Evolutionary conservation across 1,284 basidiomycete genomes (phyloP), one percentile per base, ranked within the genome.

Genomic region (Irpex sp.): DNA sequence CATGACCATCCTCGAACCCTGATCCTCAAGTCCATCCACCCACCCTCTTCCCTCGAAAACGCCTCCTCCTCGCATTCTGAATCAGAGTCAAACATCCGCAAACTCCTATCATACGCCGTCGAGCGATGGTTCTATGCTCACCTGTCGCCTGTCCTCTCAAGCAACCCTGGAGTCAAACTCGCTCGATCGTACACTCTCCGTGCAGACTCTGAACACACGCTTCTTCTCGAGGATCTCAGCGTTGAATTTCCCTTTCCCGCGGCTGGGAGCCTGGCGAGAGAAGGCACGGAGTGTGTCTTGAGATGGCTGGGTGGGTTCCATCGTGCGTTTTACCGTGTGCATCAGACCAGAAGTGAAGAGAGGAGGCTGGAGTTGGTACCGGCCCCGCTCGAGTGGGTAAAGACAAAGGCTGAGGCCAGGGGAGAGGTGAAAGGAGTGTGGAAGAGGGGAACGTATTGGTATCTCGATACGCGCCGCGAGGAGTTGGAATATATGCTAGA

Each of bases 21-120:
- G 0, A 66, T 69, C 47, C 63, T 69, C 11, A 67, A 69, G 52
- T 64, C 68, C 54, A 66, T 69, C 37, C 66, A 66, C 49, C 68
- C 68, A 31, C 68, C 68, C 4, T 26, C 52, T 13, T 26, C 51
- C n/a, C 17, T n/a, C 15, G 48, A 55, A 40, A 49, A 62, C 40
- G 57, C 26, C 51, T 47, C n/a, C 40, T 13, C 40, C 11, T 15
- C 40, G n/a, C 11, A 13, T n/a, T 6, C 49, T 9, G 49, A 52
- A 17, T 17, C n/a, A 17, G 68, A 69, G 54, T 67, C 66, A 13
- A 64, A 69, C 48, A 26, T 64, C 19, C 62, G 68, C 19, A 69
- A 67, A 55, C 59, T 69, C 5, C 63, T 69, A 51, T 67, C 68
- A n/a, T 69, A 69, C 58, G 62, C 61, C 11, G 59, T 66, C 8